A percentile compares a stretch with the other conserved stretches of the same genome.
These are phyloP conservation scores for Fusarium tjaetaba DNA, from an alignment of 2,329 filamentous ascomycete genomes.

Conservation along the genomic window DNA sequence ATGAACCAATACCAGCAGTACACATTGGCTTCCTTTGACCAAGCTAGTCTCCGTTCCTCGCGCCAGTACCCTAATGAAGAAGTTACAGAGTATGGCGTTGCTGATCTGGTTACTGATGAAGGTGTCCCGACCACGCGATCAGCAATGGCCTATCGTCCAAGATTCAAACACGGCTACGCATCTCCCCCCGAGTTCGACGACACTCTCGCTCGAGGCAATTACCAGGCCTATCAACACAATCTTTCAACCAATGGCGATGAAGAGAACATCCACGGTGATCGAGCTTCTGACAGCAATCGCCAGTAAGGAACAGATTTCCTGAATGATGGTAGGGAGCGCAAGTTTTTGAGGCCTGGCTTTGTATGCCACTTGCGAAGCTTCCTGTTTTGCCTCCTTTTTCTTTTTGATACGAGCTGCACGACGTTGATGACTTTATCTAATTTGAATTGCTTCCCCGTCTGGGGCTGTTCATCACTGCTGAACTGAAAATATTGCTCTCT, in stretches of 20 bases:
- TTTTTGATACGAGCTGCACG: neutral
- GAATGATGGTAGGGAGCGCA: neutral
- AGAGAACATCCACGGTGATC: neutral
- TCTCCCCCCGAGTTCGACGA: neutral
- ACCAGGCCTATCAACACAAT: neutral
- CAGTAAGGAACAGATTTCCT: neutral
- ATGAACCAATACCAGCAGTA: slow-evolving; percentile 16
- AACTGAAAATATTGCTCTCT: neutral
- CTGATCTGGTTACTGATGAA: neutral
- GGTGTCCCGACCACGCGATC: neutral
- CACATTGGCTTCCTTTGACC: neutral
- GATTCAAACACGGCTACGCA: neutral
- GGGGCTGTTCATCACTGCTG: neutral
- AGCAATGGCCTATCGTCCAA: neutral
- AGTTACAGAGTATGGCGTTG: neutral
- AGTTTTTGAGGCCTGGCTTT: neutral
- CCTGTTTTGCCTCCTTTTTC: neutral
- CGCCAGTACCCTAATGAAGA: slow-evolving; percentile 1
- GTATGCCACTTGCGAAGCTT: neutral
- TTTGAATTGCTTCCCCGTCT: neutral
- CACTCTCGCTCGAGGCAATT: neutral
- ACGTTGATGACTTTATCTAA: neutral
- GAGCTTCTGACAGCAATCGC: neutral
- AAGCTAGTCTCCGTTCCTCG: neutral
- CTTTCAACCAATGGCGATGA: neutral